Base-by-base conservation (phyloP, 2,329 filamentous ascomycete genomes). In the Aaosphaeria pasadenensis region DNA sequence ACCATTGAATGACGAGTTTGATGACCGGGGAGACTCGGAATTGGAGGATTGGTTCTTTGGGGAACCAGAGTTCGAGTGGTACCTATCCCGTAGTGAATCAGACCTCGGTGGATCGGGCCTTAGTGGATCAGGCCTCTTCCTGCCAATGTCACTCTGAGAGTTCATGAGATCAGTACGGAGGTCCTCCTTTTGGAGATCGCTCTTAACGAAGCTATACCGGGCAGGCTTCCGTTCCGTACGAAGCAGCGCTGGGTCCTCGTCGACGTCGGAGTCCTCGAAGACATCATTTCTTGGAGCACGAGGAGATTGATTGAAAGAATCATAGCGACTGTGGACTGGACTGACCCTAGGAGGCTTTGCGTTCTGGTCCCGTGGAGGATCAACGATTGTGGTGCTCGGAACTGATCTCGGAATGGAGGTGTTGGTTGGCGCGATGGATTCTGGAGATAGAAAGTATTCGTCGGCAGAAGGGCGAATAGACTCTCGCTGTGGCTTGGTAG, bases 371-470 rank as follows among this genome's bases (percentile, higher is more conserved):
- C 47, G 55, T 30, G 42, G 44, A 11, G 46, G 9, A 40, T 59
- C 47, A 40, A 45, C 39, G 28, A n/a, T 28, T 29, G 59, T 54
- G 7, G 52, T 53, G n/a, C 30, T 54, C 29, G 58, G 55, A 43
- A 59, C 54, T 35, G 66, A 52, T 46, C 57, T 54, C 50, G 65
- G 49, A 55, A 60, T 48, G 56, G 57, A 54, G 47, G 58, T 59
- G 7, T 55, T 59, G 13, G 65, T 63, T 5, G 75, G 73, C 30
- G 73, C 74, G 38, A 75, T 65, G 5, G 72, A 58, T 51, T 80
- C 77, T 29, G 78, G 77, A 6, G 79, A 77, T 13, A 78, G 65
- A 43, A 74, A 71, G 30, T 67, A 73, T 30, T 74, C 75, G 29
- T 60, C 66, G 35, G 69, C 68, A 38, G 69, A 69, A 1, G 62